phyloP scores from a whole-genome alignment of 2,329 filamentous ascomycete species.

The Pyrenochaeta sp. region DNA sequence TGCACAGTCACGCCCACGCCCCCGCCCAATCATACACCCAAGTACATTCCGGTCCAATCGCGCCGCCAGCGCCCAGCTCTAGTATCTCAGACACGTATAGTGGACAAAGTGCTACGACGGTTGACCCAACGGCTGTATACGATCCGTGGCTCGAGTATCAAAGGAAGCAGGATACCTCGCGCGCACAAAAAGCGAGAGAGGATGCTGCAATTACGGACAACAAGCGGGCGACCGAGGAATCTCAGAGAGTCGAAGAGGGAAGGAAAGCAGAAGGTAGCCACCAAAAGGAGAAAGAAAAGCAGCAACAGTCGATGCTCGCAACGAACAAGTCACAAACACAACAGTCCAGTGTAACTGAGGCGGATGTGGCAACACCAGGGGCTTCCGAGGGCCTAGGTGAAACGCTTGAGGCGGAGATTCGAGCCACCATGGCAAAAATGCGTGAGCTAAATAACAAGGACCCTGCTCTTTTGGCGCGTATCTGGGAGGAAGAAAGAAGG shows the following conservation, averaged over 20 bases:
- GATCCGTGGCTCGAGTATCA: constrained; percentile 62
- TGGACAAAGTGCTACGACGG: constrained; percentile 51
- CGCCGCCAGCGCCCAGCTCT: constrained; percentile 17
- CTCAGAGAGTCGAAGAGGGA: constrained; percentile 37
- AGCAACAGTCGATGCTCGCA: constrained; percentile 26
- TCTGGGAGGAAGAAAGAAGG: constrained; percentile 64
- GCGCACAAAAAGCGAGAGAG: constrained; percentile 46
- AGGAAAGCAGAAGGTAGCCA: constrained; percentile 31
- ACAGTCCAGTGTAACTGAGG: constrained; percentile 22
- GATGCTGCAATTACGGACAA: too few species aligned
- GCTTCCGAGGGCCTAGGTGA: constrained; percentile 21
- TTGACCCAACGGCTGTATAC: constrained; percentile 64
- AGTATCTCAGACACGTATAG: constrained; percentile 33
- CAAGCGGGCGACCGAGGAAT: too few species aligned
- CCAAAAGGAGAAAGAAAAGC: constrained; percentile 31
- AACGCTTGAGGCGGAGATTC: constrained; percentile 61
- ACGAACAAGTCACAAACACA: constrained; percentile 35
- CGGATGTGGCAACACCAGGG: constrained; percentile 4
- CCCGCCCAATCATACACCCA: too few species aligned
- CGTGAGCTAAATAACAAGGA: constrained; percentile 64
- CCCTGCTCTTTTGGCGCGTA: constrained; percentile 62
- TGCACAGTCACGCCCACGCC: constrained; percentile 31
- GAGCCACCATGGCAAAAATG: constrained; percentile 66
- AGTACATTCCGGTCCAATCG: constrained; percentile 15
- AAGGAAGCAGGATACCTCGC: constrained; percentile 48